phyloP scores from a whole-genome alignment of 768 basidiomycete species.

The Suillus decipiens region DNA sequence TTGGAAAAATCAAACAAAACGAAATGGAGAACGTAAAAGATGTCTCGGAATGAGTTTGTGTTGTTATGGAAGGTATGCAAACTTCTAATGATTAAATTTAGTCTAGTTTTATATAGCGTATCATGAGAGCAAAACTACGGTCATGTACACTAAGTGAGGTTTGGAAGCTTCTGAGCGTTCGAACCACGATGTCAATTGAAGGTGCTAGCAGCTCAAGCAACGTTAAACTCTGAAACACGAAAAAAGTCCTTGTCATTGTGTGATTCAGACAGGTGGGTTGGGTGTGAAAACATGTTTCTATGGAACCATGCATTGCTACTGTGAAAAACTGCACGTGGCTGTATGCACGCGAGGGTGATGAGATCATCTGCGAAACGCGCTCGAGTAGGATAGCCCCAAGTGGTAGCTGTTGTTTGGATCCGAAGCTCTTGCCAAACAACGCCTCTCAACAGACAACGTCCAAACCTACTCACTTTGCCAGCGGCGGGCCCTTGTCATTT shows the following conservation, averaged over 20 bases:
- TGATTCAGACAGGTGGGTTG: background rate
- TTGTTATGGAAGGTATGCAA: conserved; percentile 13
- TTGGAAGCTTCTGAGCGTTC: no score
- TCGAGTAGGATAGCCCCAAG: conserved; percentile 9
- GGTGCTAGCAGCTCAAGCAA: background rate
- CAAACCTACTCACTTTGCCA: conserved; percentile 19
- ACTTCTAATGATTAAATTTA: conserved; percentile 10
- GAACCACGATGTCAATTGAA: background rate
- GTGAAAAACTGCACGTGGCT: conserved; percentile 1
- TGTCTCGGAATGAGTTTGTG: conserved; percentile 10
- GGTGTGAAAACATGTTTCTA: background rate
- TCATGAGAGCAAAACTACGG: background rate
- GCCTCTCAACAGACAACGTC: conserved; percentile 9
- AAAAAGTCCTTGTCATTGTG: background rate
- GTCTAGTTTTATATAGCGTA: background rate
- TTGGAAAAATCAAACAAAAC: conserved; percentile 10
- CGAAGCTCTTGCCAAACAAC: conserved; percentile 37
- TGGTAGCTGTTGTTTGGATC: conserved; percentile 31
- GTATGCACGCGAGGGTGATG: background rate
- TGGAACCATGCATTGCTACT: background rate
- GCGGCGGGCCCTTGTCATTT: conserved; percentile 1
- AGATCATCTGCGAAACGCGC: background rate
- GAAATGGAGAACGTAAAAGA: conserved; percentile 30
- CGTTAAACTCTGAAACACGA: background rate
- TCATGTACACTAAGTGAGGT: background rate